These are phyloP conservation scores for Fusarium penzigii DNA, from an alignment of 2,329 filamentous ascomycete genomes.

Conservation along the genomic window DNA sequence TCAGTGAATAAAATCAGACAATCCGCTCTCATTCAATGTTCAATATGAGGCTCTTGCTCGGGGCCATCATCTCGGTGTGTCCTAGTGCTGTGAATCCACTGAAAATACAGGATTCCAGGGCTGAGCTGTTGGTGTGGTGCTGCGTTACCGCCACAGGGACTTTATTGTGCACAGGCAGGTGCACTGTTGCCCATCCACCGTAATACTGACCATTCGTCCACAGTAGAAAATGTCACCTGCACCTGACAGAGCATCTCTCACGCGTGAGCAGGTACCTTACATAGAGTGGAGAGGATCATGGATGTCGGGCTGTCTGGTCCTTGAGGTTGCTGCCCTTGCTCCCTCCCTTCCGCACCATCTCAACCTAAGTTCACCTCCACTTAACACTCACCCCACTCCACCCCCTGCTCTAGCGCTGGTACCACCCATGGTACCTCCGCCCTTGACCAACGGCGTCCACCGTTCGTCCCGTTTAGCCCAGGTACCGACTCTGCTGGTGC, in stretches of 20 bases:
- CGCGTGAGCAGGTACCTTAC: too few relatives aligned
- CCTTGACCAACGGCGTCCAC: slow-evolving; percentile 12
- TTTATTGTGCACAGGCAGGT: too few relatives aligned
- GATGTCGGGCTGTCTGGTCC: slow-evolving; percentile 2
- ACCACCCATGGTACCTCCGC: slow-evolving; percentile 20
- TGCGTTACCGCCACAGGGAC: too few relatives aligned
- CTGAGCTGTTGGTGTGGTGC: too few relatives aligned
- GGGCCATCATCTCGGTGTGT: background rate
- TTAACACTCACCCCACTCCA: background rate
- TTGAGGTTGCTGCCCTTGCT: background rate
- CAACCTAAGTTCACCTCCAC: slow-evolving; percentile 11
- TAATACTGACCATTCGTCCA: too few relatives aligned
- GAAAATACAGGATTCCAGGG: background rate
- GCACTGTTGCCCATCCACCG: too few relatives aligned
- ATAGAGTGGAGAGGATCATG: slow-evolving; percentile 1
- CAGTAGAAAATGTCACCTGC: too few relatives aligned
- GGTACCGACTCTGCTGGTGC: slow-evolving; percentile 3
- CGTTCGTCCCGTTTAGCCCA: slow-evolving; percentile 26
- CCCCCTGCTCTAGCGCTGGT: slow-evolving; percentile 17
- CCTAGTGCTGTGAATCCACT: background rate
- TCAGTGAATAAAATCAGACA: too few relatives aligned
- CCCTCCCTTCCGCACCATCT: slow-evolving; percentile 24
- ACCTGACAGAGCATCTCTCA: too few relatives aligned
- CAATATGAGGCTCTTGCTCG: background rate
- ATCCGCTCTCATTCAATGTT: too few relatives aligned